Base-by-base conservation (phyloP, 1,284 basidiomycete genomes). In the Pyrrhoderma lamaoense region DNA sequence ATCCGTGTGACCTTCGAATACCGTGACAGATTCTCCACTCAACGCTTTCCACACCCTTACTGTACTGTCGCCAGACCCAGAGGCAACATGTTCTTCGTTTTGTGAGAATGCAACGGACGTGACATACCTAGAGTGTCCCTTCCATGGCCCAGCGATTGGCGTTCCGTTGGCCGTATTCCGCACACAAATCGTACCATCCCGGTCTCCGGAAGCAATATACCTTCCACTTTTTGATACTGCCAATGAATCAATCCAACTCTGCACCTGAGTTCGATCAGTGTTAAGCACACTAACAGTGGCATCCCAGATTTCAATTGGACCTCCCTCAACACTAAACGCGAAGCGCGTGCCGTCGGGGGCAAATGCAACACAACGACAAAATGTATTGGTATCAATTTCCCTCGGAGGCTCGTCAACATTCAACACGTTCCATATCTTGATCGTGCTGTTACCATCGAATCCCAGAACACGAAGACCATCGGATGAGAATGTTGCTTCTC, bases 261-360 rank as follows among this genome's bases (percentile, higher is more conserved):
- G 46, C n/a, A 23, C 35, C 16, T 23, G 3, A 25, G 27, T 8
- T n/a, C 34, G 19, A 8, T n/a, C 21, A 11, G 19, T 22, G 16
- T 27, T 22, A n/a, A 19, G 16, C n/a, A 14, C 34, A 7, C 48
- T 22, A 27, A 14, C 36, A 5, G 7, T 13, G 4, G 22, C 27
- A 22, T 50, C 40, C 48, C 48, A 50, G 7, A 50, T 23, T 9
- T 18, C 23, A n/a, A 50, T 34, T 34, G 37, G 35, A 13, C 14
- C 16, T 16, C 38, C 34, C 16, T 16, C 22, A 14, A 39, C 42
- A 3, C 19, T 27, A 4, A 39, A 50, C 9, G 25, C 48, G 3
- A 38, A 21, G 8, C 37, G 16, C 16, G 16, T 39, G 2, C 46
- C 36, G 22, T 49, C 48, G 13, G 49, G 43, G 5, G 49, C 44